Evolutionary conservation across 2,329 filamentous ascomycete genomes (phyloP).

Genomic region (Fusarium hostae): DNA sequence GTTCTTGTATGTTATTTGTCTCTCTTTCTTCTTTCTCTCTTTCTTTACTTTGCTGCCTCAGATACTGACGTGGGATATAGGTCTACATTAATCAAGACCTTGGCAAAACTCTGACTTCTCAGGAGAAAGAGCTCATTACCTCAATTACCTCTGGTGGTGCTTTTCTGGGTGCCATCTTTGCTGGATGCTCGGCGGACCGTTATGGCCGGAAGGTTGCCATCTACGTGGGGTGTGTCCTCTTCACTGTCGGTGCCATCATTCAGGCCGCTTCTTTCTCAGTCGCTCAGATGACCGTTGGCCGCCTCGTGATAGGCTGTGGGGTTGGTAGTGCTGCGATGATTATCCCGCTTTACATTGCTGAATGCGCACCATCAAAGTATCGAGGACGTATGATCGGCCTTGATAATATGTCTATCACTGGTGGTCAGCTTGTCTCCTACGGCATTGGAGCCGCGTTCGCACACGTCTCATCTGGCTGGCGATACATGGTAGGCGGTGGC

Average conservation of each 20-base stretch:
- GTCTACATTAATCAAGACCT: constrained; percentile 47
- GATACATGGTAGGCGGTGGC: constrained; percentile 61
- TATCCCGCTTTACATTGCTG: constrained; percentile 59
- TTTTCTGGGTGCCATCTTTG: constrained; percentile 45
- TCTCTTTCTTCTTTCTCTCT: too few relatives aligned
- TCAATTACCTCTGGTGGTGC: constrained; percentile 59
- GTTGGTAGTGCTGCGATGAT: constrained; percentile 62
- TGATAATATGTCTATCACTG: constrained; percentile 59
- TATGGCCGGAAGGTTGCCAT: constrained; percentile 45
- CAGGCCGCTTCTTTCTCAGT: constrained; percentile 43
- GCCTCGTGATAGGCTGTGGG: constrained; percentile 61
- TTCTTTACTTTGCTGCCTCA: neutral
- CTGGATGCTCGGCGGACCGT: constrained; percentile 41
- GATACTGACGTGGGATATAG: neutral
- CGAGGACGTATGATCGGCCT: constrained; percentile 61
- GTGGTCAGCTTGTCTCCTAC: constrained; percentile 55
- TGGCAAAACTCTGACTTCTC: constrained; percentile 52
- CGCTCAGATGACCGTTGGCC: constrained; percentile 44
- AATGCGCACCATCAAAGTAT: constrained; percentile 61
- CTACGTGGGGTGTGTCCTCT: constrained; percentile 44
- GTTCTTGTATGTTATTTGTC: constrained; percentile 30
- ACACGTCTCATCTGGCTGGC: constrained; percentile 57
- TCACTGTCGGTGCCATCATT: constrained; percentile 42
- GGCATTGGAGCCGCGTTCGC: constrained; percentile 55
- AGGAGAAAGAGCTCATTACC: constrained; percentile 63